A percentile compares a stretch with the other conserved stretches of the same genome.
Evolutionary conservation across 495 filamentous ascomycete species (phyloP).

Genomic region (Astrothelium subdiscretum): DNA sequence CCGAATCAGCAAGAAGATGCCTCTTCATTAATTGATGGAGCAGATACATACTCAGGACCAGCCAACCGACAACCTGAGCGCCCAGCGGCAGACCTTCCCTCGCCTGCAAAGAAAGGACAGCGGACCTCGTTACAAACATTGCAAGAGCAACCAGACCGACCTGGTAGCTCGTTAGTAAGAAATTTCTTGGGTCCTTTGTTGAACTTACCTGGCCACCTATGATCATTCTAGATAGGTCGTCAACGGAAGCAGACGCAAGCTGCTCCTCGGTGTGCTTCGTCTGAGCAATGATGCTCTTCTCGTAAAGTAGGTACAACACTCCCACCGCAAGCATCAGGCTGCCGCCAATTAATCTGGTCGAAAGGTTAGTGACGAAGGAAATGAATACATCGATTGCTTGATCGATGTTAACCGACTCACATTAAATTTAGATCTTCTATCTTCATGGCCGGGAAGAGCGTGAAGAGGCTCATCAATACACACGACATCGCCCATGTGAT

Average conservation of each 20-base stretch:
- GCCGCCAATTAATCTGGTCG: slow-evolving; percentile 58
- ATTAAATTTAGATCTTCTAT: slow-evolving; percentile 66
- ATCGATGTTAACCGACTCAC: slow-evolving; percentile 37
- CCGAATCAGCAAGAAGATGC: slow-evolving; percentile 6
- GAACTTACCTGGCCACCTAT: slow-evolving; percentile 26
- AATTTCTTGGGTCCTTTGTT: neutral
- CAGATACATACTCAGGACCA: slow-evolving; percentile 56
- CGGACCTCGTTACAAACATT: slow-evolving; percentile 76
- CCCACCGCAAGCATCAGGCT: slow-evolving; percentile 69
- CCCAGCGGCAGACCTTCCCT: slow-evolving; percentile 80
- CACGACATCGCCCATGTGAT: slow-evolving; percentile 68
- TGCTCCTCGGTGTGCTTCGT: slow-evolving; percentile 9
- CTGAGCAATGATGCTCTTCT: slow-evolving; percentile 52
- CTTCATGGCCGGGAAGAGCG: slow-evolving; percentile 77
- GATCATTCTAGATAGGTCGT: slow-evolving; percentile 20
- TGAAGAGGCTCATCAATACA: slow-evolving; percentile 78
- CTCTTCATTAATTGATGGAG: neutral
- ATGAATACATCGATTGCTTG: neutral
- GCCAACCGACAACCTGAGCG: slow-evolving; percentile 81
- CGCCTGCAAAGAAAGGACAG: slow-evolving; percentile 68
- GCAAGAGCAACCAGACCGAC: slow-evolving; percentile 76
- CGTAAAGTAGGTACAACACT: slow-evolving; percentile 68
- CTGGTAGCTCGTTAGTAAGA: slow-evolving; percentile 21
- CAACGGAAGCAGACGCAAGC: slow-evolving; percentile 11
- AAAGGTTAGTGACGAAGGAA: neutral